Percentiles rank a stretch among this genome's conserved stretches.
These are phyloP conservation scores for Boletus hoseneyae DNA, from an alignment of 1,284 basidiomycete genomes.

Conservation along the genomic window DNA sequence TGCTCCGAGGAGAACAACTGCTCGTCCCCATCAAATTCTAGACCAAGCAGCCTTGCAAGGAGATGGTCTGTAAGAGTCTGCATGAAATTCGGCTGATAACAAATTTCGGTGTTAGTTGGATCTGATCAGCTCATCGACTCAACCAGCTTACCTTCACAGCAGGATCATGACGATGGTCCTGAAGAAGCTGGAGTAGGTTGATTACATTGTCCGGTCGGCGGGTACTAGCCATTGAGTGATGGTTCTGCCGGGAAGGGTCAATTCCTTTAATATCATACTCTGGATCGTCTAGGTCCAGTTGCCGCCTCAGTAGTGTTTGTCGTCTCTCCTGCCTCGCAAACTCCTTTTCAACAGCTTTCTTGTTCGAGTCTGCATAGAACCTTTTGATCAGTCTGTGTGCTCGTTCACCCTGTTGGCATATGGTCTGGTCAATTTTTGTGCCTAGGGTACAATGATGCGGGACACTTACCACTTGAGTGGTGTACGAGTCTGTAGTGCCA, in stretches of 20 bases:
- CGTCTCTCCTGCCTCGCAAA: no score
- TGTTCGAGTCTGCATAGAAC: background rate
- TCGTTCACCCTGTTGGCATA: background rate
- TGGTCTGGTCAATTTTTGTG: no score
- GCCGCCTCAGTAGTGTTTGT: background rate
- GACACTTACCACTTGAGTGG: constrained; percentile 2
- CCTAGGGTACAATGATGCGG: no score
- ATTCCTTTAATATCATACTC: background rate
- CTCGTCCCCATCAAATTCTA: background rate
- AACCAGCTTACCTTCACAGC: background rate
- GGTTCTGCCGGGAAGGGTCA: background rate
- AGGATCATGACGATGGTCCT: background rate
- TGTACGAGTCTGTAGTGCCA: constrained; percentile 4
- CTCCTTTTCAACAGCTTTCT: background rate
- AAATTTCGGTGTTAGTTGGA: no score
- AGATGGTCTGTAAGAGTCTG: constrained; percentile 1
- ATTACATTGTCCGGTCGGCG: constrained; percentile 3
- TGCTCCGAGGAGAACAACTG: background rate
- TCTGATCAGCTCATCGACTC: no score
- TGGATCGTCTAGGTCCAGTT: background rate
- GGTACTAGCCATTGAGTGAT: constrained; percentile 3
- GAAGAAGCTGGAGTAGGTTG: background rate
- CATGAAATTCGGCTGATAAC: background rate
- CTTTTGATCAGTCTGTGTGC: background rate
- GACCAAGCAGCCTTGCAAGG: background rate